A percentile compares a stretch with the other conserved stretches of the same genome.
Conservation (phyloP, 2,329 filamentous ascomycete genomes). For the Penicillium psychrosexuale region DNA sequence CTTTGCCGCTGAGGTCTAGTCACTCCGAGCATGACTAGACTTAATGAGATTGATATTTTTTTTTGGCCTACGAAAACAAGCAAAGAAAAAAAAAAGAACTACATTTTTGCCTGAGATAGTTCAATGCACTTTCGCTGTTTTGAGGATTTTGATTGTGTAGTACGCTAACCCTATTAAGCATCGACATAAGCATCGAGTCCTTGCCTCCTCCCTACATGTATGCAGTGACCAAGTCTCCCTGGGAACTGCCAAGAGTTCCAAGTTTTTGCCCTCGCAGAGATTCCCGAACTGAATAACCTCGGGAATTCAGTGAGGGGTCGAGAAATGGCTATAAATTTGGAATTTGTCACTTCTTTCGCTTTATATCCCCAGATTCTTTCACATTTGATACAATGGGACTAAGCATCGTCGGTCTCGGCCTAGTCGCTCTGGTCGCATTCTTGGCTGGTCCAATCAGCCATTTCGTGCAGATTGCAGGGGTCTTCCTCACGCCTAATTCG, state of each 20-base stretch:
- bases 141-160: not conserved
- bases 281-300: not conserved
- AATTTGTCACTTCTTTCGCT: not conserved
- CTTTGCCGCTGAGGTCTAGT: slow-evolving; percentile 6
- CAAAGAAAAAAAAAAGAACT: slow-evolving; percentile 12
- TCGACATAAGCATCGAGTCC: not conserved
- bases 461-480: slow-evolving; percentile 23
- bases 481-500: slow-evolving; percentile 21
- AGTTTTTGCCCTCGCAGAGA: not conserved
- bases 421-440: slow-evolving; percentile 20
- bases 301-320: not conserved
- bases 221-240: not conserved
- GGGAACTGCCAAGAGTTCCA: not conserved
- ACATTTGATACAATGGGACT: slow-evolving; percentile 16
- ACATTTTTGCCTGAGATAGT: slow-evolving; percentile 13
- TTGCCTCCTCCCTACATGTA: too few species aligned
- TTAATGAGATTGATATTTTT: slow-evolving; percentile 15
- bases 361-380: not conserved
- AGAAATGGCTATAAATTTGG: not conserved
- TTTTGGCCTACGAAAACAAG: slow-evolving; percentile 3
- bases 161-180: not conserved
- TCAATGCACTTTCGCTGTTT: slow-evolving; percentile 13
- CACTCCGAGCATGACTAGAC: slow-evolving; percentile 19
- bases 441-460: slow-evolving; percentile 20
- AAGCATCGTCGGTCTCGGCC: slow-evolving; percentile 17